Evolutionary conservation across 495 filamentous ascomycete species (phyloP), one percentile per base, ranked within the genome.

Genomic region (Lentithecium fluviatile): DNA sequence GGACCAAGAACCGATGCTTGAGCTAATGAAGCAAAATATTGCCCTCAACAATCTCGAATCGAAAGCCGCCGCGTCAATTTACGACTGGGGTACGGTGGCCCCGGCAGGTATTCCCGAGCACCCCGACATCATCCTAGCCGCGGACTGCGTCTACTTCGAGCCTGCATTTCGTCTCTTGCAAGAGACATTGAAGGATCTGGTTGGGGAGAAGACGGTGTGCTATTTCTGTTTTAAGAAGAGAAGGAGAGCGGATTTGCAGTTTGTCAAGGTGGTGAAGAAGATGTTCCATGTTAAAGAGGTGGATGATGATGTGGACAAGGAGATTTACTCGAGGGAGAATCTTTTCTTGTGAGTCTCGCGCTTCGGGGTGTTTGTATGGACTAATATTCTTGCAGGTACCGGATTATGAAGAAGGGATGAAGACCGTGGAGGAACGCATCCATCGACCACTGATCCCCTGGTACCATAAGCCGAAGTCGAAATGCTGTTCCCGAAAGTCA

Each of bases 101-200:
- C 68, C 77, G 79, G 46, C 79, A 77, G 21, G 60, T 69, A 45
- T 77, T 74, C 56, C 79, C 79, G 64, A 71, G 45, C 79, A 81
- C 58, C 88, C 91, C 12, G 85, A 94, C 61, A 77, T 93, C 42
- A 83, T 98, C 56, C 82, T 98, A 11, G 94, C 94, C 11, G 94
- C 92, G 6, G 94, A 98, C 72, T 97, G 94, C 76, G 91, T 95
- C 49, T 98, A 97, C 79, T 95, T 95, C 67, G 93, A 98, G 72
- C 90, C 93, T 2, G 88, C 92, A 2, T 97, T 97, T 70, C 91
- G 91, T 43, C 78, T 95, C 26, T 79, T 98, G 32, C 79, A 91
- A 65, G 74, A 84, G 60, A 97, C 94, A n/a, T 71, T 98, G 63
- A 48, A 70, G 26, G 73, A 78, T 47, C 60, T 81, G 4, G 72